phyloP scores from a whole-genome alignment of 1,284 basidiomycete genomes.

The Irpex sp. region DNA sequence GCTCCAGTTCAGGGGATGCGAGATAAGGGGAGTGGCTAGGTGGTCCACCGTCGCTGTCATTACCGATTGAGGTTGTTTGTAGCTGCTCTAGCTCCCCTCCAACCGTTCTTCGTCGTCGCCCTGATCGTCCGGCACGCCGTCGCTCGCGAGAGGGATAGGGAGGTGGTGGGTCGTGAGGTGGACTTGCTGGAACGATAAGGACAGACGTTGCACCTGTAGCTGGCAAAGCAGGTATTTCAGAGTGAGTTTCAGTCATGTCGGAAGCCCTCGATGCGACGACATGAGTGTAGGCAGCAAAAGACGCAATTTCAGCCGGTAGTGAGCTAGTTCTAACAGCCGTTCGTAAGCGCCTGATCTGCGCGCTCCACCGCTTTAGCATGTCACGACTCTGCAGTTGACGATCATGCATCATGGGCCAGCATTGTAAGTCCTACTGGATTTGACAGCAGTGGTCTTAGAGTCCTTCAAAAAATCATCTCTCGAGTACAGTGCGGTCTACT shows the following conservation, averaged over 20 bases:
- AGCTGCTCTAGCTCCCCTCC: slow-evolving; percentile 22
- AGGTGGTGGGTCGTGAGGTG: slow-evolving; percentile 53
- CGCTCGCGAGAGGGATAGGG: slow-evolving; percentile 60
- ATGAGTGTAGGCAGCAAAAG: neutral
- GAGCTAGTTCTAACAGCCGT: too few species aligned
- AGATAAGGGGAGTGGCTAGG: slow-evolving; percentile 3
- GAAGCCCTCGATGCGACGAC: neutral
- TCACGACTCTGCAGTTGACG: too few species aligned
- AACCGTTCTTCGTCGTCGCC: slow-evolving; percentile 23
- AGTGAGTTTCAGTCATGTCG: neutral
- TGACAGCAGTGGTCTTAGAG: too few species aligned
- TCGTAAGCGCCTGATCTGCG: too few species aligned
- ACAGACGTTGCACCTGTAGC: neutral
- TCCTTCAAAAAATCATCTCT: too few species aligned
- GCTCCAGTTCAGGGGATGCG: slow-evolving; percentile 20
- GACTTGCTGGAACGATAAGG: slow-evolving; percentile 20
- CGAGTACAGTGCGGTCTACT: too few species aligned
- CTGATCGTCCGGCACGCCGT: slow-evolving; percentile 29
- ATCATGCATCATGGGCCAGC: too few species aligned
- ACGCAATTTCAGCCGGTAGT: neutral
- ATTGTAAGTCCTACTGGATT: too few species aligned
- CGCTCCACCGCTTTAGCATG: too few species aligned
- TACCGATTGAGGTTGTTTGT: slow-evolving; percentile 33
- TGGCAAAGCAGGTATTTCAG: neutral
- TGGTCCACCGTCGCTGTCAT: slow-evolving; percentile 28